These are phyloP conservation scores for Psidium friedrichsthalianum DNA, from an alignment of 345 rosid species.

Conservation along the genomic window DNA sequence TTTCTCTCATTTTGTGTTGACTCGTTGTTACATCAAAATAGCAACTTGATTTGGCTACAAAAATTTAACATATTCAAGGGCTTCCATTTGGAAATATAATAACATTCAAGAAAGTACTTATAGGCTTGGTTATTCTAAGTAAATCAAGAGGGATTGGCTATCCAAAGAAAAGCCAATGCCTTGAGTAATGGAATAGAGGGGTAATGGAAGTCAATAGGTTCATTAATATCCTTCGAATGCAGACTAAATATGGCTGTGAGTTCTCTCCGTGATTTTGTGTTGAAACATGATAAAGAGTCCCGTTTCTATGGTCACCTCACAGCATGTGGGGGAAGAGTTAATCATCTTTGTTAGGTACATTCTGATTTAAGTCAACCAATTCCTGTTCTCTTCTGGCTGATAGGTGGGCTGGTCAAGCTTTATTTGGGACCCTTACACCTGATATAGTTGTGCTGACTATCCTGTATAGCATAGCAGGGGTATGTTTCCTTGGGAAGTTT, in stretches of 20 bases:
- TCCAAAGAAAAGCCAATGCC: neutral
- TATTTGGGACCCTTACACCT: slow-evolving; percentile 92
- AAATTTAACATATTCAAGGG: neutral
- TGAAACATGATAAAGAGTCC: neutral
- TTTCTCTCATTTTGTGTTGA: neutral
- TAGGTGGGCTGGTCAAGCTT: slow-evolving; percentile 99
- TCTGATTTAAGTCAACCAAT: neutral
- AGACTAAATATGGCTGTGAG: neutral
- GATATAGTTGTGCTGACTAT: slow-evolving; percentile 89
- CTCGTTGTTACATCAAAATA: neutral
- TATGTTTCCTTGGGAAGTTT: slow-evolving; percentile 12
- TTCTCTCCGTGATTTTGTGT: neutral
- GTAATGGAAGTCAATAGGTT: neutral
- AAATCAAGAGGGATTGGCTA: neutral
- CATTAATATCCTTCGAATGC: neutral
- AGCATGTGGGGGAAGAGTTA: neutral
- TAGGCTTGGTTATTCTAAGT: neutral
- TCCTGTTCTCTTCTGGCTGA: slow-evolving; percentile 2
- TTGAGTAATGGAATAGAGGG: neutral
- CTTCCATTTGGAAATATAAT: neutral
- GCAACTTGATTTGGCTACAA: neutral
- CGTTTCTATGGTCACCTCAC: neutral
- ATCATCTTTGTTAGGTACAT: neutral
- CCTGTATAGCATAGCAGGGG: slow-evolving; percentile 97
- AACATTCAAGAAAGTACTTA: neutral